Conservation (phyloP, 2,329 filamentous ascomycete genomes). For the Nemania sp. region DNA sequence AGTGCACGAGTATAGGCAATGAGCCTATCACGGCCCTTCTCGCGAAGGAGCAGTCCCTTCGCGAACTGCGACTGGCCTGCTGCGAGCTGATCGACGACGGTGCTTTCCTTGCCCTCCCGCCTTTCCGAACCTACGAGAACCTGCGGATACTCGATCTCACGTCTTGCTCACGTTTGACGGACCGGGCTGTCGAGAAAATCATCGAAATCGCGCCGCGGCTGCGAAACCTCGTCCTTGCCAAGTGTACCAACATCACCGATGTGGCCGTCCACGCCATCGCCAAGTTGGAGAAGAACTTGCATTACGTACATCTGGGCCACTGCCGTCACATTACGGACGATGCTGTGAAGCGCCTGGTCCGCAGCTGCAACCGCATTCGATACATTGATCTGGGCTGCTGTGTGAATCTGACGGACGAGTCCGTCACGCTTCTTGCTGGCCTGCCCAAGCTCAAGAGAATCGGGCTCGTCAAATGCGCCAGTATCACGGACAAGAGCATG, state of each 20-base stretch:
- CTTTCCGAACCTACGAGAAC: conserved; percentile 75
- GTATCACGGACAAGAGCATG: conserved; percentile 89
- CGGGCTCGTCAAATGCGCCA: conserved; percentile 89
- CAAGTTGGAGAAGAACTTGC: conserved; percentile 89
- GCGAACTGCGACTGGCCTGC: conserved; percentile 84
- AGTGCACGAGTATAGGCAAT: conserved; percentile 80
- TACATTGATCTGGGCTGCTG: conserved; percentile 99
- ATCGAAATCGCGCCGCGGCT: conserved; percentile 84
- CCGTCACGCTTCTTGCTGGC: conserved; percentile 79
- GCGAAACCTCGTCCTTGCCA: conserved; percentile 90
- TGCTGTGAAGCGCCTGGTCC: conserved; percentile 82
- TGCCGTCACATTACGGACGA: conserved; percentile 89
- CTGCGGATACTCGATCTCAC: conserved; percentile 93
- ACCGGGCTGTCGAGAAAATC: conserved; percentile 86
- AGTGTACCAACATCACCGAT: conserved; percentile 93
- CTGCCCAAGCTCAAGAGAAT: conserved; percentile 94
- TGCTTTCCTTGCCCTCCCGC: conserved; percentile 82
- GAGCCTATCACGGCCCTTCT: conserved; percentile 82
- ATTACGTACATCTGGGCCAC: conserved; percentile 95
- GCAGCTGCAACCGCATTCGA: conserved; percentile 86
- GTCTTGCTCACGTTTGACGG: conserved; percentile 81
- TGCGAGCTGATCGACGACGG: conserved; percentile 83
- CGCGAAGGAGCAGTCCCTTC: conserved; percentile 77
- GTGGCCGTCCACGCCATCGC: conserved; percentile 85
- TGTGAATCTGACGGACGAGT: conserved; percentile 81